Conservation (phyloP, 331 rosid species). For the Malus hybrid region DNA sequence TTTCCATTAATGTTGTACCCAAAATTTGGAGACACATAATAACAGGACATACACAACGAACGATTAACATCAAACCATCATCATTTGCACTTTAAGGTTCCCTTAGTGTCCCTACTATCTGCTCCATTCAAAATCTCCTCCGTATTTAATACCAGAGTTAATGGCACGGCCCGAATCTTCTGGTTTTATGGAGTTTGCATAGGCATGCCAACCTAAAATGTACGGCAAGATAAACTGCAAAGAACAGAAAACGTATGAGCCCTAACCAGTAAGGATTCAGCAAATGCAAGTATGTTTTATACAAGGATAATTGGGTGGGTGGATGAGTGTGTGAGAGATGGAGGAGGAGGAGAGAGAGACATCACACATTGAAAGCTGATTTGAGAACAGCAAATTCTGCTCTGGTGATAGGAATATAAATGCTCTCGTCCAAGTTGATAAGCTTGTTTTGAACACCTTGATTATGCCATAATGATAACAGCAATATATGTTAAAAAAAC, state of each 20-base stretch:
- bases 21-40: constrained; percentile 12
- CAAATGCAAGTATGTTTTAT: background rate
- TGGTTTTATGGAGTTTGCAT: constrained; percentile 59
- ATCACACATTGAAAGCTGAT: constrained; percentile 71
- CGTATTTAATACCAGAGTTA: constrained; percentile 48
- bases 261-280: background rate
- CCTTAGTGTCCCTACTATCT: constrained; percentile 26
- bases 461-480: constrained; percentile 11
- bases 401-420: constrained; percentile 71
- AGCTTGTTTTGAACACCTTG: constrained; percentile 86
- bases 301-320: background rate
- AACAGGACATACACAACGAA: background rate
- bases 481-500: constrained; percentile 2
- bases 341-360: background rate
- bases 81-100: background rate
- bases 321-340: too few species aligned
- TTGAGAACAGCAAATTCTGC: constrained; percentile 76
- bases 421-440: constrained; percentile 59
- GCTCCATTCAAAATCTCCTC: constrained; percentile 86
- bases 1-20: background rate
- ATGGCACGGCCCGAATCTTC: constrained; percentile 36
- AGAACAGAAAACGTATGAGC: constrained; percentile 2
- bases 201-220: constrained; percentile 85
- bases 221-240: constrained; percentile 75
- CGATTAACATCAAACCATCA: background rate